Evolutionary conservation across 306 rosid species (phyloP).

Genomic region (Cercis canadensis): DNA sequence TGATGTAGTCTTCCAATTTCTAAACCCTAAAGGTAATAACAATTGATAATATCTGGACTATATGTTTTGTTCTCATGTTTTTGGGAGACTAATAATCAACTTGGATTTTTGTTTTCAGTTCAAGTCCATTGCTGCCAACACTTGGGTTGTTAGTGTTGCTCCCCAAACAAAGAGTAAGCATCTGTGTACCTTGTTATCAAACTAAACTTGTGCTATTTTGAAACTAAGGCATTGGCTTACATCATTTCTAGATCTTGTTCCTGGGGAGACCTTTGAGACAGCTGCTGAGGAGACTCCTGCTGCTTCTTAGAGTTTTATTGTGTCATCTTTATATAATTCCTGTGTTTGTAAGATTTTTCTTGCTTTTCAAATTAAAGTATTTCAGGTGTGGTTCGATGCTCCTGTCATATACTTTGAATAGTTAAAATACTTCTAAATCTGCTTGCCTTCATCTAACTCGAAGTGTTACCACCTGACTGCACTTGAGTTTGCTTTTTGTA

Average conservation of each 20-base stretch:
- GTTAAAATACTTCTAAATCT: slow-evolving; percentile 30
- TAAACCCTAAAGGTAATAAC: slow-evolving; percentile 80
- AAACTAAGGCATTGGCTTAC: no score
- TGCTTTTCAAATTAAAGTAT: slow-evolving; percentile 38
- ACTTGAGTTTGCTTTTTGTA: no score
- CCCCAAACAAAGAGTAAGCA: slow-evolving; percentile 94
- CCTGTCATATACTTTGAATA: slow-evolving; percentile 43
- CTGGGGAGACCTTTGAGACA: slow-evolving; percentile 85
- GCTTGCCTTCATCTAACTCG: no score
- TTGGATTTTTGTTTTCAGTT: slow-evolving; percentile 57
- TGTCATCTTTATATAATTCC: slow-evolving; percentile 49
- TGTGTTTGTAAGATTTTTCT: slow-evolving; percentile 27
- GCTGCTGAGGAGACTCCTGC: slow-evolving; percentile 74
- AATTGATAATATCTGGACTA: not conserved
- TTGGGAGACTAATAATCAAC: not conserved
- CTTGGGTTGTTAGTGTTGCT: slow-evolving; percentile 98
- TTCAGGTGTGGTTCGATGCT: slow-evolving; percentile 42
- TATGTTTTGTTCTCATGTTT: not conserved
- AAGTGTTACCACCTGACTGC: no score
- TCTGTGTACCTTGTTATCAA: not conserved
- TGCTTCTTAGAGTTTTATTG: slow-evolving; percentile 51
- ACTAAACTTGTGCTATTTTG: not conserved
- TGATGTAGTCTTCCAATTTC: slow-evolving; percentile 90
- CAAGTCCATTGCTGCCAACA: slow-evolving; percentile 99
- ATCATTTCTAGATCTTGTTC: slow-evolving; percentile 61